phyloP scores from a whole-genome alignment of 2,329 filamentous ascomycete species.

The Diaporthe ilicicola region DNA sequence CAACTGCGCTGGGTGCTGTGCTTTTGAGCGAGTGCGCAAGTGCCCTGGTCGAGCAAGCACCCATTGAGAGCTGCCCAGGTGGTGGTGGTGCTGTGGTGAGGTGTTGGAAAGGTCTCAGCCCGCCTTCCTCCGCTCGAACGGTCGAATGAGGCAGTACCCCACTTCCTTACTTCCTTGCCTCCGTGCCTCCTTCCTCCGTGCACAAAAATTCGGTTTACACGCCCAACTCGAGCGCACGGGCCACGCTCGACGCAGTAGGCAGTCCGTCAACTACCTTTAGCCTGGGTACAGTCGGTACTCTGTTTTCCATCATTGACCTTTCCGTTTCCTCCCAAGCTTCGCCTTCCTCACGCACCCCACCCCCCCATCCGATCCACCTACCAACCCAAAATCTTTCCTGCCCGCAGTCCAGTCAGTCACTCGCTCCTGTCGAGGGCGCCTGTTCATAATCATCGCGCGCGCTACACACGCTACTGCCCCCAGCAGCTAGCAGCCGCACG shows the following conservation, averaged over 20 bases:
- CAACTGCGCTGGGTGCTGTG: constrained; percentile 1
- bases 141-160: constrained; percentile 25
- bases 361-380: constrained; percentile 24
- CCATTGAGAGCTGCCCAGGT: constrained; percentile 14
- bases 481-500: not conserved
- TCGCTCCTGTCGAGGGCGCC: constrained; percentile 8
- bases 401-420: not conserved
- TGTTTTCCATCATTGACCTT: constrained; percentile 25
- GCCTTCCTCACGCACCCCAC: not conserved
- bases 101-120: constrained; percentile 21
- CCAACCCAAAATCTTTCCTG: constrained; percentile 12
- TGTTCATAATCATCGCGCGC: not conserved
- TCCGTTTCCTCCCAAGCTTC: constrained; percentile 29
- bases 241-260: constrained; percentile 11
- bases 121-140: constrained; percentile 22
- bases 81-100: constrained; percentile 6
- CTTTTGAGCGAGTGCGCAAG: not conserved
- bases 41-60: not conserved
- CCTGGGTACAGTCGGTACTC: constrained; percentile 12
- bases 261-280: constrained; percentile 7
- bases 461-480: constrained; percentile 6
- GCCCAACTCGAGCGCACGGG: constrained; percentile 19
- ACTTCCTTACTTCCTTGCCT: constrained; percentile 22
- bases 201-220: constrained; percentile 26
- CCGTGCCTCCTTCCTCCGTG: constrained; percentile 16